These are phyloP conservation scores for Wickerhamomyces mucosus DNA, from an alignment of 805 yeast species.

Conservation along the genomic window DNA sequence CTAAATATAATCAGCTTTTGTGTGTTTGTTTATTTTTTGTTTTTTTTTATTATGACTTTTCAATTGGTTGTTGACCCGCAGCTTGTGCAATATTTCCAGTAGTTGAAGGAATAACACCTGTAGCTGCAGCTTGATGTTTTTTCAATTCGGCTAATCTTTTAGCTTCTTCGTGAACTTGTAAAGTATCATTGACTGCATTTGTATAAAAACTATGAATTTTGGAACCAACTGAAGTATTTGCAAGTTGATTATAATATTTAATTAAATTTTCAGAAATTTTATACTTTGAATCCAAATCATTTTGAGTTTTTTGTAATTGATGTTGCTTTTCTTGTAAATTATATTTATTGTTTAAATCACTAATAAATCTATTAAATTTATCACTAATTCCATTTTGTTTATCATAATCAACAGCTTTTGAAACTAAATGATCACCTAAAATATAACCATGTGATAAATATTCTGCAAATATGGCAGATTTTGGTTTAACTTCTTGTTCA, in stretches of 20 bases:
- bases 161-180: slow-evolving; percentile 67
- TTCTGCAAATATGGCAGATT: slow-evolving; percentile 66
- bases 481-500: slow-evolving; percentile 70
- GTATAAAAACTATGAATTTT: slow-evolving; percentile 54
- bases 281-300: slow-evolving; percentile 32
- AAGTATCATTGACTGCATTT: slow-evolving; percentile 42
- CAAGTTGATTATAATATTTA: slow-evolving; percentile 22
- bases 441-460: slow-evolving; percentile 66
- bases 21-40: too few species aligned
- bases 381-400: slow-evolving; percentile 50
- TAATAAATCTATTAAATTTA: slow-evolving; percentile 47
- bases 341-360: slow-evolving; percentile 48
- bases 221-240: slow-evolving; percentile 35
- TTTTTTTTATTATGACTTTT: too few species aligned
- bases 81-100: neutral
- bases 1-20: too few species aligned
- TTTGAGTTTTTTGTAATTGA: slow-evolving; percentile 25
- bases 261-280: slow-evolving; percentile 30
- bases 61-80: neutral
- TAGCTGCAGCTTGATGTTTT: slow-evolving; percentile 13
- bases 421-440: slow-evolving; percentile 50
- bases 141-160: slow-evolving; percentile 56
- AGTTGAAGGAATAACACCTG: neutral
- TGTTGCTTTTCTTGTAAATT: slow-evolving; percentile 36
- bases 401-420: slow-evolving; percentile 55